Base-by-base conservation (phyloP, 768 basidiomycete genomes). In the Tylopilus vinaceipallidus region DNA sequence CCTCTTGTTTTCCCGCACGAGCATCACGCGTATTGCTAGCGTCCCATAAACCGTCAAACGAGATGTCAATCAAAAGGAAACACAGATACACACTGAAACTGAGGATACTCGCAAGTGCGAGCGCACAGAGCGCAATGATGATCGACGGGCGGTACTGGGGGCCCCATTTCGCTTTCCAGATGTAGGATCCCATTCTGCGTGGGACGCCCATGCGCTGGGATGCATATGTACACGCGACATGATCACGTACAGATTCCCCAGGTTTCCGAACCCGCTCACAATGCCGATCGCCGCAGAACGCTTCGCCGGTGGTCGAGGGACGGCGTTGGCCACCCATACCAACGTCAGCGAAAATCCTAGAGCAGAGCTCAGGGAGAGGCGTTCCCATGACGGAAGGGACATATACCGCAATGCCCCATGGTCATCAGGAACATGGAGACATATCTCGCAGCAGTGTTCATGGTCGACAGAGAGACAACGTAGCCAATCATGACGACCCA, bases 391-490 rank as follows among this genome's bases (percentile, higher is more conserved):
- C n/a, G n/a, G n/a, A n/a, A n/a, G 41, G 17, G 19, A 19, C 4
- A 56, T 66, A 19, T 30, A 71, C 76, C 75, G 14, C 65, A 64
- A 56, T 76, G 77, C 20, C 81, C 80, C 45, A 65, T 59, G 0
- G 83, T 75, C 81, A 86, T 82, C 16, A 86, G 66, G 64, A 84
- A 85, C 63, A 85, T 69, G 0, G 80, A 73, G 23, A 84, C 69
- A 53, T 86, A 85, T 44, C 83, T 75, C 3, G 71, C 82, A 0
- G 69, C 73, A 19, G 73, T 72, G 4, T 68, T 69, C 66, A 74
- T 73, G 0, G 82, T 85, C 3, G 72, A 72, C 11, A 83, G 60
- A 6, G 75, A 75, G 52, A 86, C 79, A 50, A 84, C 77, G 60
- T 77, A 84, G 0, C 80, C 84, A 11, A 82, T 30, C 11, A 84